phyloP scores from a whole-genome alignment of 441 rosid species.

The Aquilaria agallochum region DNA sequence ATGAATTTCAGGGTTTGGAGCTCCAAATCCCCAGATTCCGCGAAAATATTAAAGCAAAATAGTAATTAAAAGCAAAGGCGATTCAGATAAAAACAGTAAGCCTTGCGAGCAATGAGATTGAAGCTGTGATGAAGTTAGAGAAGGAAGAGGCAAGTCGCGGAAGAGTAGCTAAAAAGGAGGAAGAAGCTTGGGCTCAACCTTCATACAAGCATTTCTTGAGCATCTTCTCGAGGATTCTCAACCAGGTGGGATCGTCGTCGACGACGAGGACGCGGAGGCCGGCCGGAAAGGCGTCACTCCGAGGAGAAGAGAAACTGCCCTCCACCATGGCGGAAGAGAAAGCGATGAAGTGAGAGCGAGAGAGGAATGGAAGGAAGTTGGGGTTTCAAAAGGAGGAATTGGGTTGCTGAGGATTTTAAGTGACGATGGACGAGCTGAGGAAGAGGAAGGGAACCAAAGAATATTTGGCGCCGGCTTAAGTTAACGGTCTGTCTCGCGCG shows the following conservation, averaged over 20 bases:
- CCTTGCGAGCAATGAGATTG: no score
- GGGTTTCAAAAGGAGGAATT: slow-evolving; percentile 22
- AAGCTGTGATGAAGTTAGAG: no score
- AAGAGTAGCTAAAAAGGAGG: background rate
- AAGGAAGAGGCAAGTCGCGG: no score
- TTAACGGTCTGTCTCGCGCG: slow-evolving; percentile 38
- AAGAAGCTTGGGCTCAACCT: slow-evolving; percentile 34
- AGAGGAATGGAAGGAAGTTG: slow-evolving; percentile 9
- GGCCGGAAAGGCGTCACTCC: slow-evolving; percentile 54
- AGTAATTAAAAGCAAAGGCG: no score
- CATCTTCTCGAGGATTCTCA: slow-evolving; percentile 95
- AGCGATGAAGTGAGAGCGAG: background rate
- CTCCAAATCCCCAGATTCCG: no score
- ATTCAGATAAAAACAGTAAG: no score
- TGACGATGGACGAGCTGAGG: background rate
- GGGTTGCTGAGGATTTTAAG: slow-evolving; percentile 30
- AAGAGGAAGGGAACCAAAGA: slow-evolving; percentile 21
- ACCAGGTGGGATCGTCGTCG: slow-evolving; percentile 92
- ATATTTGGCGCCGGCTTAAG: slow-evolving; percentile 61
- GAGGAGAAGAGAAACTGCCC: slow-evolving; percentile 66
- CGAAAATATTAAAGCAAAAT: no score
- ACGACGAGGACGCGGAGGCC: slow-evolving; percentile 94
- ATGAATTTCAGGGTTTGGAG: no score
- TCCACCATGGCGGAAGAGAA: slow-evolving; percentile 38
- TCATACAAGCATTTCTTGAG: slow-evolving; percentile 89